Evolutionary conservation across 345 rosid genomes (phyloP), one percentile per base, ranked within the genome.

Genomic region (Gossypium mustelinum): DNA sequence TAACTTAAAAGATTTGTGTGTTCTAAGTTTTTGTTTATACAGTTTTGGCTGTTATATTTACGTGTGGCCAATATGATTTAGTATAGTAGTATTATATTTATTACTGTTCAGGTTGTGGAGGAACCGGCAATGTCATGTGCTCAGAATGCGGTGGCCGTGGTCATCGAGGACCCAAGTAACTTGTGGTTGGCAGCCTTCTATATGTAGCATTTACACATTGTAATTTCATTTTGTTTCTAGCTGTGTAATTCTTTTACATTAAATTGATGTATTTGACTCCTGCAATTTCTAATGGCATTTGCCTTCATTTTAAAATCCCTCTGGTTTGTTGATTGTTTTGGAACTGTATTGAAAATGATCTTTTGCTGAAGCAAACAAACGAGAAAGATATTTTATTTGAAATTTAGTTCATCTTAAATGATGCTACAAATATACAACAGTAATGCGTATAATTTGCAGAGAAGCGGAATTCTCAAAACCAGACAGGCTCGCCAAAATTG

Each of bases 61-160:
- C 44, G 22, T 12, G 55, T 20, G 34, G 11, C 54, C 54, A 20
- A 22, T 18, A 11, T 44, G 11, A 18, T 66, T 7, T 44, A 20
- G 6, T 66, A 6, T 51, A 13, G 14, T 51, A 51, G 54, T 70
- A 20, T 51, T 41, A 67, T 54, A 17, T 52, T 64, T 64, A 64
- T 75, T 54, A 3, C 34, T 72, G 52, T 85, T 71, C 59, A 94
- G 97, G 97, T 75, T 94, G 92, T 79, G 95, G 98, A 67, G 97
- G 98, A 79, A 86, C 84, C 4, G 94, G 97, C 27, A 91, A 90
- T 81, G 89, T 83, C 55, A 88, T 92, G 97, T 91, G 98, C 69
- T 81, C 87, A 48, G 84, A 81, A 66, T 94, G 98, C 77, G 96
- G 96, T 13, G 96, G 98, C 34, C 86, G 92, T 34, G 94, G 97